A percentile compares a stretch with the other conserved stretches of the same genome.
phyloP scores from a whole-genome alignment of 2,329 filamentous ascomycete species.

The Conoideocrella luteorostrata region DNA sequence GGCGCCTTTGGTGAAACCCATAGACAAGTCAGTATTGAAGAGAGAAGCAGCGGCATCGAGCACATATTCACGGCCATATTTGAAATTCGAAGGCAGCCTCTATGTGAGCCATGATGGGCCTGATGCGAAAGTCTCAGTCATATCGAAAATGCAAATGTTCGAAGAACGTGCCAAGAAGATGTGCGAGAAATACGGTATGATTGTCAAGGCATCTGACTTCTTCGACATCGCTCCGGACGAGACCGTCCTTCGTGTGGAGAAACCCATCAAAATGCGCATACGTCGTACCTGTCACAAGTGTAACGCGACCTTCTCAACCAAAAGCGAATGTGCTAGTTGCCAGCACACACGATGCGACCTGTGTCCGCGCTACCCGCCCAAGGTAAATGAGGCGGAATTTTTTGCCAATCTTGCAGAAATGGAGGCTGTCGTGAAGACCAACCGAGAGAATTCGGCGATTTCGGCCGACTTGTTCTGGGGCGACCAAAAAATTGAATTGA shows the following conservation, averaged over 20 bases:
- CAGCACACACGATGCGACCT: constrained; percentile 74
- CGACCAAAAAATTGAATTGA: constrained; percentile 47
- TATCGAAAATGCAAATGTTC: constrained; percentile 45
- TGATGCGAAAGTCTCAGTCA: constrained; percentile 25
- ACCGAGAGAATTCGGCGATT: constrained; percentile 50
- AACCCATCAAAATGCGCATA: constrained; percentile 70
- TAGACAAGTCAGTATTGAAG: constrained; percentile 32
- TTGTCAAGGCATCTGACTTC: constrained; percentile 49
- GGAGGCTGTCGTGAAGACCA: constrained; percentile 44
- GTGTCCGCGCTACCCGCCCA: constrained; percentile 68
- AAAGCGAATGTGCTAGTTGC: constrained; percentile 70
- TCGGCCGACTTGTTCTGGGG: constrained; percentile 41
- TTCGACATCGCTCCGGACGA: constrained; percentile 42
- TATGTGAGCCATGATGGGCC: constrained; percentile 19
- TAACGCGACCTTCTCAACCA: constrained; percentile 63
- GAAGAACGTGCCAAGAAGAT: constrained; percentile 52
- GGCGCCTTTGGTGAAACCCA: constrained; percentile 43
- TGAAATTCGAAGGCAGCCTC: constrained; percentile 19
- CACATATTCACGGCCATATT: neutral
- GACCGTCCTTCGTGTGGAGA: constrained; percentile 59
- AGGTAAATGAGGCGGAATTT: constrained; percentile 51
- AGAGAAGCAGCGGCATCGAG: constrained; percentile 26
- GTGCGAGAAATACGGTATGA: constrained; percentile 48
- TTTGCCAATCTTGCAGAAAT: constrained; percentile 46
- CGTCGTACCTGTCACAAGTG: constrained; percentile 79